phyloP scores from a whole-genome alignment of 2,329 filamentous ascomycete species.

The Pseudogymnoascus sp. region DNA sequence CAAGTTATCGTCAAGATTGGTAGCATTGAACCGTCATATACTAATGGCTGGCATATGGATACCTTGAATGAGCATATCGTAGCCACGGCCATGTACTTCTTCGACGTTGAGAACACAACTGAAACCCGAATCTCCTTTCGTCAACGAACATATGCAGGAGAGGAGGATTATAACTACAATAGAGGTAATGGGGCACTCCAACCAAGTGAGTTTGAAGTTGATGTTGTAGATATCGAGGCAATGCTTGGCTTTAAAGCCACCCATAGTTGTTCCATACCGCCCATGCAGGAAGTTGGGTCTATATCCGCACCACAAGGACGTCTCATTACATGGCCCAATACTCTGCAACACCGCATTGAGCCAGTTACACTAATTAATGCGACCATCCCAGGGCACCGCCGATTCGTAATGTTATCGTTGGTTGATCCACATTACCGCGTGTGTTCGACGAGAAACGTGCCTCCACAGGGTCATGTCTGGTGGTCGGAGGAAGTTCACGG shows the following conservation, averaged over 20 bases:
- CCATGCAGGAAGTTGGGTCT: too few species aligned
- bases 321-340: background rate
- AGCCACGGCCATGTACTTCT: background rate
- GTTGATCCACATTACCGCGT: conserved; percentile 49
- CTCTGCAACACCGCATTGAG: conserved; percentile 27
- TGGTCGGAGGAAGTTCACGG: background rate
- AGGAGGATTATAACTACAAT: too few species aligned
- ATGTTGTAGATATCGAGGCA: too few species aligned
- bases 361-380: conserved; percentile 45
- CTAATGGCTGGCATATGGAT: background rate
- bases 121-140: too few species aligned
- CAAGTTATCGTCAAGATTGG: background rate
- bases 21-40: background rate
- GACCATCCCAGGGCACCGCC: conserved; percentile 46
- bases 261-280: too few species aligned
- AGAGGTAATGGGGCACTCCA: too few species aligned
- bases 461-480: conserved; percentile 38
- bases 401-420: conserved; percentile 51
- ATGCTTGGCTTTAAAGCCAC: too few species aligned
- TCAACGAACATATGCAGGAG: too few species aligned
- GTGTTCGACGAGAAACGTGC: conserved; percentile 44
- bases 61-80: background rate
- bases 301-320: too few species aligned
- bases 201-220: too few species aligned
- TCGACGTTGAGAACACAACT: too few species aligned